Conservation (phyloP, 73 alveolate genomes). For the Tetrahymena borealis region DNA sequence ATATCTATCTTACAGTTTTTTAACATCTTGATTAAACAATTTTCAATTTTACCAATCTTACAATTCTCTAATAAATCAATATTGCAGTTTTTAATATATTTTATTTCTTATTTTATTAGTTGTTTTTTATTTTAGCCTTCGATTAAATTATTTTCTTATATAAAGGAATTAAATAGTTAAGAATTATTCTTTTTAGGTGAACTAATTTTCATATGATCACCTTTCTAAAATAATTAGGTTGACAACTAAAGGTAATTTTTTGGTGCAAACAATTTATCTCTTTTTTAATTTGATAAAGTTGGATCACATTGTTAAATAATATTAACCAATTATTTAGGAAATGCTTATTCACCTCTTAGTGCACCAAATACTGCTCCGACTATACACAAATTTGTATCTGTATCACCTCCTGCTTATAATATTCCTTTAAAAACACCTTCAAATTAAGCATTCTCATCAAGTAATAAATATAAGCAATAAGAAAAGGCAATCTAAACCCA, state of each 20-base stretch:
- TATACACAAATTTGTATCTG: background rate
- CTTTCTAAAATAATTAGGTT: background rate
- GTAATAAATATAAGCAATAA: background rate
- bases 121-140: background rate
- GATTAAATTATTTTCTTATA: too few relatives aligned
- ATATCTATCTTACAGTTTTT: background rate
- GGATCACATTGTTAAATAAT: background rate
- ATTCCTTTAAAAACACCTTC: background rate
- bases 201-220: background rate
- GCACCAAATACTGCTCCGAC: background rate
- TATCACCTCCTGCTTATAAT: background rate
- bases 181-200: background rate
- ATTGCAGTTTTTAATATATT: background rate
- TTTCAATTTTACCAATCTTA: background rate
- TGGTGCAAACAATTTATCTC: background rate
- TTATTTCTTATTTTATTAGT: background rate
- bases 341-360: background rate
- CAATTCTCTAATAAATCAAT: background rate
- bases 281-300: background rate
- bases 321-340: background rate
- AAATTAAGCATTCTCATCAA: background rate
- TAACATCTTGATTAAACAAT: background rate
- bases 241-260: background rate
- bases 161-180: too few relatives aligned
- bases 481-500: background rate